Evolutionary conservation across 2,329 filamentous ascomycete genomes (phyloP), one percentile per base, ranked within the genome.

Genomic region (Xylaria sp.): DNA sequence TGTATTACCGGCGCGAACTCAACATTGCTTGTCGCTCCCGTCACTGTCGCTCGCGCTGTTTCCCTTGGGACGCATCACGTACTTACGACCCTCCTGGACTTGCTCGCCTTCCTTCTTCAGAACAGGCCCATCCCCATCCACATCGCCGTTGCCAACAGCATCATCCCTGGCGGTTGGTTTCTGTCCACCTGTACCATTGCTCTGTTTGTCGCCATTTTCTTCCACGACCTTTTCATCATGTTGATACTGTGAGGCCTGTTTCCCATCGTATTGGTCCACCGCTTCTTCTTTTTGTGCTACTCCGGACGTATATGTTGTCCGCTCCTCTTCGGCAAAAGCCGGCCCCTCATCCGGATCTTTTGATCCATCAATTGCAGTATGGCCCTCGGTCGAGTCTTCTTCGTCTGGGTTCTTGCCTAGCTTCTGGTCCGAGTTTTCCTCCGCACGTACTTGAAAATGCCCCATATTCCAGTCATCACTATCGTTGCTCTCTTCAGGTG

Each of bases 381-480:
- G 28, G 28, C 5, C 28, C 28, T 28, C 28, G 28, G 28, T 28
- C 28, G 28, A 28, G 28, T 28, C 5, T 28, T 4, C 5, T 28
- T 28, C 28, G 28, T 6, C 28, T 28, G 28, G 5, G 28, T 28
- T 28, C 28, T 28, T 28, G 3, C 28, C 28, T 28, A 3, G 28
- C 28, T 28, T 6, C 28, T 28, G 28, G 28, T 28, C 28, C 28
- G 28, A 28, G 3, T 23, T n/a, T 37, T 10, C 34, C 7, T 37
- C 34, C 7, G 20, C 46, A n/a, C 1, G n/a, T 10, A 20, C 46
- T 10, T 54, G 18, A n/a, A 28, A 1, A n/a, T 28, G n/a, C 6
- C 61, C 61, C 15, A 66, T 55, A 34, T 70, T 28, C 69, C 64
- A 72, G 8, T 57, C 32, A n/a, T 60, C 60, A 73, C 81, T 83